phyloP scores from a whole-genome alignment of 331 rosid genomes.

The Dryas integrifolia region DNA sequence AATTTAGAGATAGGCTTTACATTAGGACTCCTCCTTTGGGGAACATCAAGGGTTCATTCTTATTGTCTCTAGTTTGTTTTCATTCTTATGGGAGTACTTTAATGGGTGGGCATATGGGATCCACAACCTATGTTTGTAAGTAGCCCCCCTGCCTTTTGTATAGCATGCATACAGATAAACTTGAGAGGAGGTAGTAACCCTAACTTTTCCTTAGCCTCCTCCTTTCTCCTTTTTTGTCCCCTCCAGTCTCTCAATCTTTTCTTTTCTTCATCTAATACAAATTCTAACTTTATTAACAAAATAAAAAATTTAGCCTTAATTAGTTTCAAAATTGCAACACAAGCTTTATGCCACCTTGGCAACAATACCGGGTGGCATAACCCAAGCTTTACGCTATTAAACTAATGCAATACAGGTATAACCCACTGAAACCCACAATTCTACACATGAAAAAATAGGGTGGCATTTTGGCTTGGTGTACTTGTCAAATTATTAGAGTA shows the following conservation, averaged over 20 bases:
- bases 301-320: neutral
- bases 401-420: neutral
- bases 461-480: neutral
- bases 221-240: neutral
- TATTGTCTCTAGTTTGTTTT: neutral
- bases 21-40: slow-evolving; percentile 1
- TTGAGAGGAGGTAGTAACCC: neutral
- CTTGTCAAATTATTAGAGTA: neutral
- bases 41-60: neutral
- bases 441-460: neutral
- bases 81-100: neutral
- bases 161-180: neutral
- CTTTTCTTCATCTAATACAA: neutral
- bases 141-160: neutral
- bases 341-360: neutral
- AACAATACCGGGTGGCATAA: neutral
- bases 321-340: neutral
- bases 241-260: neutral
- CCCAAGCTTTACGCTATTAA: neutral
- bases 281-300: neutral
- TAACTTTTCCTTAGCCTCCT: neutral
- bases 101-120: neutral
- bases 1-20: slow-evolving; percentile 3
- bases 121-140: neutral
- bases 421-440: neutral